Base-by-base conservation (phyloP, 306 rosid species). In the Vicia villosa region DNA sequence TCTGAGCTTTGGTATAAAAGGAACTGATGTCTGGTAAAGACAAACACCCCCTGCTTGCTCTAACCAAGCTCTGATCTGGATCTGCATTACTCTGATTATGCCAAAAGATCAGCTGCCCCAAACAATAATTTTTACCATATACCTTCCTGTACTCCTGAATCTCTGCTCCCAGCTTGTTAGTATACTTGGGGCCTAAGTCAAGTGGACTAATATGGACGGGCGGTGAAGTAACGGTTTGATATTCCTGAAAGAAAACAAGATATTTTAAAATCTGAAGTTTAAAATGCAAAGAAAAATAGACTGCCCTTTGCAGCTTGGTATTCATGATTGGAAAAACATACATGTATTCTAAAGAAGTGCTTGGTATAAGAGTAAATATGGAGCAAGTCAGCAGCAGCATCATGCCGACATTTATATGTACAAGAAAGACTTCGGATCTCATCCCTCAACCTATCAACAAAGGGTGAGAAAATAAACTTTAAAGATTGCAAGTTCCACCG, bases 141-240 rank as follows among this genome's bases (percentile, higher is more conserved):
- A 86, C 88, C 84, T 95, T 95, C 51, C 87, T 66, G 69, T 89
- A 95, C 86, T 95, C 96, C 77, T 82, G 96, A 73, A 87, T 72
- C 72, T 85, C 95, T 60, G 86, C 70, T 80, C 97, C 99, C 80
- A 83, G 49, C 81, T 87, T 91, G 70, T 87, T 89, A 51, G 85
- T 42, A 69, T 59, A 91, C 85, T 95, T 95, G 73, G 99, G 97
- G 49, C 99, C 99, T 83, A 95, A 80, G 87, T 95, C 99, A 71
- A 91, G 97, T 41, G 99, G 95, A 86, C 99, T 95, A 72, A 95
- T 95, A 87, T 84, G 86, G 62, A 95, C 99, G 70, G 99, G 97
- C 5, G 96, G 97, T 70, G 99, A 95, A 56, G 97, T 95, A 79
- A 87, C 76, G 47, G 88, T 56, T 74, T 86, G 70, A 78, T 95